Base-by-base conservation (phyloP, 768 basidiomycete genomes). In the Termitomyces sp. region DNA sequence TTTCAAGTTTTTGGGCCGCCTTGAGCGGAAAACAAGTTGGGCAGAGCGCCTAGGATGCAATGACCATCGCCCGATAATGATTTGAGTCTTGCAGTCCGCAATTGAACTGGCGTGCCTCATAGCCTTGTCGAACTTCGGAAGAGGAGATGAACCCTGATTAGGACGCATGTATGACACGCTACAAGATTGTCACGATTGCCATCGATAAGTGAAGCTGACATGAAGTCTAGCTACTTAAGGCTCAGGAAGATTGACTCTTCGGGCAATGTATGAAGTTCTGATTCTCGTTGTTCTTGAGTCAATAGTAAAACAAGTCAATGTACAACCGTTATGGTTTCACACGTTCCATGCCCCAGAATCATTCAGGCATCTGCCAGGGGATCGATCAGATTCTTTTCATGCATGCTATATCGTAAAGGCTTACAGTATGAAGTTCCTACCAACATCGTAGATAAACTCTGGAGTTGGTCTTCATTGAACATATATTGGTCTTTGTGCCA, bases 401-500 rank as follows among this genome's bases (percentile, higher is more conserved):
- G n/a, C 30, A 41, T 40, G 35, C 8, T 32, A 16, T 6, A 7
- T 32, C 32, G 37, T 39, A 42, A 41, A 30, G 43, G 74, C 85
- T 75, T 66, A 89, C 89, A 91, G 67, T 92, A 92, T 16, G 89
- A 94, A 47, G 91, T 95, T 43, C 93, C 93, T 28, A 91, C 89
- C 37, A 95, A 77, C 84, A 94, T 93, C 39, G 87, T 86, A 25
- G 91, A 90, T 62, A 96, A 79, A 62, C 84, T 88, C 67, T 91
- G 88, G 48, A 94, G 70, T 65, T 94, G 93, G 65, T 95, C 93
- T 70, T 96, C 93, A 64, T 91, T 84, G 68, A 96, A 95, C 52
- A 80, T 78, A 50, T 82, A 78, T 66, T 94, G 90, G 70, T 96
- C 93, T 65, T 88, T 90, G 65, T 91, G 89, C 91, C 91, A 94